Evolutionary conservation across 169 alveolate species (phyloP), one percentile per base, ranked within the genome.

Genomic region (Plasmodium gaboni): DNA sequence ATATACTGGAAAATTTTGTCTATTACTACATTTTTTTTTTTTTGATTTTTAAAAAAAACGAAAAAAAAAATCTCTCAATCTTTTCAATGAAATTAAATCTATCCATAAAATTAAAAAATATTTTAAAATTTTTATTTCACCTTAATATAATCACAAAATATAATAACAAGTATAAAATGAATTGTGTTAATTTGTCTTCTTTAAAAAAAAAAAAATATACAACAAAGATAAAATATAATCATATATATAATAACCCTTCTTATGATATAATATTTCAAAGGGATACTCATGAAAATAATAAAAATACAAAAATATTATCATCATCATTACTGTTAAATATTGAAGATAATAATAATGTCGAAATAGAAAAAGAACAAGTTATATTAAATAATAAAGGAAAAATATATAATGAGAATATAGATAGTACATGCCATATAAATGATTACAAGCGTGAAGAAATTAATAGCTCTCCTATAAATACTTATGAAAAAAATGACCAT

Each of bases 1-100:
- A 65, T 80, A 67, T 80, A 19, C 48, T 80, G 42, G 61, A 80
- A 48, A 80, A 50, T 61, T 80, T 22, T 60, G 83, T 67, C 26
- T 68, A 80, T 71, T 80, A 80, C 63, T 80, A 51, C 63, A 80
- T 80, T 64, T 67, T 80, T 32, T 80, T 67, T 71, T 80, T 65
- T 70, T 70, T 80, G 24, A 48, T 80, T 46, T 80, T 80, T 60
- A 55, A 80, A 44, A 67, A 76, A 80, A 50, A 22, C 28, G 83
- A 61, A 53, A 48, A 65, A 13, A 10, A 65, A 13, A 10, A 26
- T 15, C 22, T 80, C 55, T 80, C 90, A 15, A 70, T 80, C 46
- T 70, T 80, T 61, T 67, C 61, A 22, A 59, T 60, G 65, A 80
- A 67, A 51, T 80, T 80, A 67, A 68, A 80, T 67, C 10, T 80